Conservation (phyloP, 1,284 basidiomycete genomes). For the Austroboletus rostrupii region DNA sequence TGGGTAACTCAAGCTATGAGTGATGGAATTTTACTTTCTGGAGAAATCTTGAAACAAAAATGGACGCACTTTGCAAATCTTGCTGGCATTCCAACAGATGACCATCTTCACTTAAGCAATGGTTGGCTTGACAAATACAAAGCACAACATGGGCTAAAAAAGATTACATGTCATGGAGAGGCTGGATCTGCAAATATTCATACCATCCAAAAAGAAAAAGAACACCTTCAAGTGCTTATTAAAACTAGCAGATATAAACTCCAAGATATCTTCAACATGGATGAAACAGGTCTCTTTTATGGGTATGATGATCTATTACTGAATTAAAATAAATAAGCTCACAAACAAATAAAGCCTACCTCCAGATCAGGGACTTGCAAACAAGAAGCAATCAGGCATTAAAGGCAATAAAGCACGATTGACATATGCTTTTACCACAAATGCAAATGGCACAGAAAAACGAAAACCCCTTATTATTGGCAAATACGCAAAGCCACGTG, state of each 20-base stretch:
- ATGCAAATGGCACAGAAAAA: background rate
- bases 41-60: slow-evolving; percentile 6
- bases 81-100: background rate
- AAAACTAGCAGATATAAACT: background rate
- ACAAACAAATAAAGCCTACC: slow-evolving; percentile 2
- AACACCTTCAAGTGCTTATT: background rate
- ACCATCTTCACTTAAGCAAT: background rate
- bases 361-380: slow-evolving; percentile 6
- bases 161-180: slow-evolving; percentile 4
- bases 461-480: background rate
- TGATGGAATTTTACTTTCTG: background rate
- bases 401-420: background rate
- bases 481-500: background rate
- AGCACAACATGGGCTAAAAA: background rate
- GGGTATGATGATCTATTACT: background rate
- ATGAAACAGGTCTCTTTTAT: slow-evolving; percentile 8
- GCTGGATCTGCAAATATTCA: background rate
- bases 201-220: background rate
- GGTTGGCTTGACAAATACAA: slow-evolving; percentile 5
- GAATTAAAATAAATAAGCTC: background rate
- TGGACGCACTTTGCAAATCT: slow-evolving; percentile 9
- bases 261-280: slow-evolving; percentile 7
- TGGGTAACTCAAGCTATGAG: slow-evolving; percentile 15
- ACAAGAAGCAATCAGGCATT: slow-evolving; percentile 1
- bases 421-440: background rate